Base-by-base conservation (phyloP, 495 filamentous ascomycete genomes). In the Monascus purpureus region DNA sequence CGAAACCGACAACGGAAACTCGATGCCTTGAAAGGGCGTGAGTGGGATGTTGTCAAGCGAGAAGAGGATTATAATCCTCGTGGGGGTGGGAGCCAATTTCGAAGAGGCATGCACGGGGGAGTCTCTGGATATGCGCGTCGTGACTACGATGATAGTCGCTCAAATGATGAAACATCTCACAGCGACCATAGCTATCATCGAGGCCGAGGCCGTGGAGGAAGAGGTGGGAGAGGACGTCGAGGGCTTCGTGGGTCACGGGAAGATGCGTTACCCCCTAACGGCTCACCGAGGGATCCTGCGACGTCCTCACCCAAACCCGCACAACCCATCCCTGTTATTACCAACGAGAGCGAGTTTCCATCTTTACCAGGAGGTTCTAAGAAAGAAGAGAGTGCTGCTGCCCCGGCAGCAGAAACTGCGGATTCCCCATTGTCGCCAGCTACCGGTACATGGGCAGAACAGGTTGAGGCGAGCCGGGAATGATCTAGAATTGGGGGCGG, bases 11-110 rank as follows among this genome's bases (percentile, higher is more conserved):
- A 69, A 45, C 57, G 81, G 33, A 87, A 87, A 44, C 53, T 87
- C 13, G 65, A 72, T 16, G 75, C 77, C 9, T 50, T 73, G 24
- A 63, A 57, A 0, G 79, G 70, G 2, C 57, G 81, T 25, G 81
- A 86, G 49, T 87, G 81, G 81, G 81, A 87, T 58, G 64, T 66
- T 11, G 69, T 75, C 39, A 86, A 87, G 49, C 66, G 65, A 14
- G 77, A 83, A 39, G 70, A 73, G 12, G 68, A 75, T 46, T 70
- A 61, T 35, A 63, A 55, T 26, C 52, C 54, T 1, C 55, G 53
- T 25, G 57, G 65, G 2, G 50, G 65, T 22, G 61, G 63, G 1
- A 60, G 61, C 24, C 49, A 53, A 14, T 61, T 52, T 43, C 52
- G 68, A 12, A 57, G 75, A 28, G 75, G 75, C 7, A 72, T 70